Conservation (phyloP, 1,139 yeast genomes). For the Pneumocystis murina region DNA sequence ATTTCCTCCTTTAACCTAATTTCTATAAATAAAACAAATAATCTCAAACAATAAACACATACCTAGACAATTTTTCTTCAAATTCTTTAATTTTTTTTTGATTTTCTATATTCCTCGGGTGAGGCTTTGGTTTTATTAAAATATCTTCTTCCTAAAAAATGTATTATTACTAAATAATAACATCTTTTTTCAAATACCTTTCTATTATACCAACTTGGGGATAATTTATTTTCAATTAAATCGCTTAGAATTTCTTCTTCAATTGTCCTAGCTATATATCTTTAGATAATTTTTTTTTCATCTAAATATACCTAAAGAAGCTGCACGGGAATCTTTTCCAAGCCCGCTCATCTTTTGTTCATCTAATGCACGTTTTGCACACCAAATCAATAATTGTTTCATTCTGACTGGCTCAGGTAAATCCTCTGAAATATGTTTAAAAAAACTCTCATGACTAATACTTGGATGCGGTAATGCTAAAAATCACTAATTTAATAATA, state of each 20-base stretch:
- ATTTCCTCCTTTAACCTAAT: neutral
- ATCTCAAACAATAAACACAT: slow-evolving; percentile 2
- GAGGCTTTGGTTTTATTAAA: slow-evolving; percentile 43
- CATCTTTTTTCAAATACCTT: slow-evolving; percentile 20
- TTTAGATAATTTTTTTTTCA: slow-evolving; percentile 26
- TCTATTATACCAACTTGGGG: slow-evolving; percentile 53
- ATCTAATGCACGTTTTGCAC: slow-evolving; percentile 38
- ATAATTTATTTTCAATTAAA: slow-evolving; percentile 41
- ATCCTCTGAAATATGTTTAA: slow-evolving; percentile 45
- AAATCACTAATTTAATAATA: neutral
- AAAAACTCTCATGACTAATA: slow-evolving; percentile 41
- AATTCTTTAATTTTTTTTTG: slow-evolving; percentile 28
- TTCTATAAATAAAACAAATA: neutral
- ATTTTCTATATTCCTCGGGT: slow-evolving; percentile 33
- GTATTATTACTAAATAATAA: slow-evolving; percentile 10
- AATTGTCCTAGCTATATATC: slow-evolving; percentile 45
- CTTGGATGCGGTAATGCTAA: slow-evolving; percentile 51
- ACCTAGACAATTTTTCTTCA: slow-evolving; percentile 5
- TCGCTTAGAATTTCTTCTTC: slow-evolving; percentile 51
- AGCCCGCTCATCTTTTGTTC: slow-evolving; percentile 18
- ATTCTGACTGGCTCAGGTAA: slow-evolving; percentile 60
- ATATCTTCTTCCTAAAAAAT: slow-evolving; percentile 29
- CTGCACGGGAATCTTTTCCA: slow-evolving; percentile 6
- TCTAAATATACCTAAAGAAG: slow-evolving; percentile 10
- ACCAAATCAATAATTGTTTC: slow-evolving; percentile 59